A percentile compares a stretch with the other conserved stretches of the same genome.
Conservation (phyloP, 1,284 basidiomycete species). For the Singerocomus inundabilis region DNA sequence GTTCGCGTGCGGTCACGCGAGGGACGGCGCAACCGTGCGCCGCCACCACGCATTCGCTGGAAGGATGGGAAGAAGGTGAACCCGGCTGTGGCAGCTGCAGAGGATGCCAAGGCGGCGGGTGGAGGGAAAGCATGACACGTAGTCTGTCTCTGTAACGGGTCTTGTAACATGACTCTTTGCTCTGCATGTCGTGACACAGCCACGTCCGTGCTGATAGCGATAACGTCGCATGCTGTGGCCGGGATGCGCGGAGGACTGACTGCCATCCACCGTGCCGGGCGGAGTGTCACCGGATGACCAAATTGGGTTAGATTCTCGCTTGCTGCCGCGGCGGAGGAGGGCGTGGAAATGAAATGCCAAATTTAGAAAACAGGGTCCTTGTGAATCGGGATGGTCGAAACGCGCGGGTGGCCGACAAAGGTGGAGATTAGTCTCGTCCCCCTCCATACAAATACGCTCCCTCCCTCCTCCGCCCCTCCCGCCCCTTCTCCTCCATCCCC, state of each 20-base stretch:
- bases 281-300: conserved; percentile 22
- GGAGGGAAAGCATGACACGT: conserved; percentile 43
- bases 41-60: conserved; percentile 95
- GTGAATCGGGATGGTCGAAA: conserved; percentile 21
- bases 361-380: conserved; percentile 11
- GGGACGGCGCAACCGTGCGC: conserved; percentile 93
- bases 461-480: background rate
- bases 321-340: conserved; percentile 6
- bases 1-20: conserved; percentile 94
- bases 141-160: background rate
- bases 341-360: conserved; percentile 8
- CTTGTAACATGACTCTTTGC: background rate
- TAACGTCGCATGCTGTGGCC: conserved; percentile 1
- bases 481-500: background rate
- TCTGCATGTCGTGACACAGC: too few relatives aligned
- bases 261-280: conserved; percentile 20
- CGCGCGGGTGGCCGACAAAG: conserved; percentile 10
- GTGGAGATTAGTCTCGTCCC: conserved; percentile 10
- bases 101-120: conserved; percentile 51
- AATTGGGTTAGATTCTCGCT: conserved; percentile 17
- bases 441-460: conserved; percentile 7
- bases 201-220: too few relatives aligned
- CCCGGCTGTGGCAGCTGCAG: conserved; percentile 75
- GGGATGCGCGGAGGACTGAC: conserved; percentile 20
- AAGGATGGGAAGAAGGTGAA: conserved; percentile 98